Evolutionary conservation across 768 basidiomycete species (phyloP).

Genomic region (Russula olivacea): DNA sequence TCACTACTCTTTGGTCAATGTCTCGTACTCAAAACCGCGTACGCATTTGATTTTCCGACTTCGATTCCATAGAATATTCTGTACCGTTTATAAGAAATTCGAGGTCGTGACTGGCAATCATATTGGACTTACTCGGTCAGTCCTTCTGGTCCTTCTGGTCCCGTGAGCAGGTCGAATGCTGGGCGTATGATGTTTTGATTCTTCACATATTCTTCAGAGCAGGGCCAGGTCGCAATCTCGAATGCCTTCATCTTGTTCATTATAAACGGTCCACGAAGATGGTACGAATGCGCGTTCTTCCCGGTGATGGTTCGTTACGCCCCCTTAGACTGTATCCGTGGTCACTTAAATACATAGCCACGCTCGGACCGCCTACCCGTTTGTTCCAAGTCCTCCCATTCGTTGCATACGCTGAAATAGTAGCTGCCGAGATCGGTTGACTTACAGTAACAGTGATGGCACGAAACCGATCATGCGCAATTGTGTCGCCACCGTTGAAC

Average conservation of each 20-base stretch:
- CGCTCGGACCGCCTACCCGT: not conserved
- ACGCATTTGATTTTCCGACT: constrained; percentile 6
- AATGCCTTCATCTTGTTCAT: not conserved
- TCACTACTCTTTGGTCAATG: not conserved
- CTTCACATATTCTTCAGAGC: constrained; percentile 13
- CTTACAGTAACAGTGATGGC: too few species aligned
- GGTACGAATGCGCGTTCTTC: not conserved
- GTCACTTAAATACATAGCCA: not conserved
- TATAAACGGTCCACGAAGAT: not conserved
- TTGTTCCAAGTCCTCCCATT: not conserved
- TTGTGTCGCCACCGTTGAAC: too few species aligned
- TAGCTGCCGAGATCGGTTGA: too few species aligned
- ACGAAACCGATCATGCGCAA: too few species aligned
- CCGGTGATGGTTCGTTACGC: too few species aligned
- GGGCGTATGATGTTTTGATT: not conserved
- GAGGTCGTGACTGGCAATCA: not conserved
- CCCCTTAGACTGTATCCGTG: not conserved
- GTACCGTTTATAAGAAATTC: not conserved
- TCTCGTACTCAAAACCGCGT: constrained; percentile 1
- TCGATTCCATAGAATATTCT: constrained; percentile 9
- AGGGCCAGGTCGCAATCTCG: constrained; percentile 10
- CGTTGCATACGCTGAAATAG: too few species aligned
- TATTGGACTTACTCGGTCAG: constrained; percentile 2
- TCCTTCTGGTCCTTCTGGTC: constrained; percentile 1
- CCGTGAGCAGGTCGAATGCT: not conserved